Evolutionary conservation across 148 eudicot genomes (phyloP).

Genomic region (Amaranthus hypochondriacus): DNA sequence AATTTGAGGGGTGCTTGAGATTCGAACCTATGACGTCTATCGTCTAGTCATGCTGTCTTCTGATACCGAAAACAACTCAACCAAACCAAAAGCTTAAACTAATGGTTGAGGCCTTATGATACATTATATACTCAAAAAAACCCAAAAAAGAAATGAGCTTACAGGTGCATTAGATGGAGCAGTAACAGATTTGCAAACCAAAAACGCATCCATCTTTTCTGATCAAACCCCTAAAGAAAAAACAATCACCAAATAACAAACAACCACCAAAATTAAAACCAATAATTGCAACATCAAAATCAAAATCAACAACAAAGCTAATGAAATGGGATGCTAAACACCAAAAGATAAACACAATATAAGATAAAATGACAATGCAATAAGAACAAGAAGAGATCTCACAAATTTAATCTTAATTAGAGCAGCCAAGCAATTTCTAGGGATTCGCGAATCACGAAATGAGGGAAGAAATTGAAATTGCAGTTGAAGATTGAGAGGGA

Average conservation of each 20-base stretch:
- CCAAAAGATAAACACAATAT: neutral
- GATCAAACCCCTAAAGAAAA: slow-evolving; percentile 8
- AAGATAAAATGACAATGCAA: neutral
- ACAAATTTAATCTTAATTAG: neutral
- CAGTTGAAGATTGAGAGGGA: neutral
- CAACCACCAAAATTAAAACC: neutral
- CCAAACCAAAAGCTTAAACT: neutral
- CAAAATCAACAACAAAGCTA: neutral
- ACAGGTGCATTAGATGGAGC: slow-evolving; percentile 22
- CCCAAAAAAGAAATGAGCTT: neutral
- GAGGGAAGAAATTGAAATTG: neutral
- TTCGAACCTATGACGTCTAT: no score
- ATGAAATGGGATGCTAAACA: neutral
- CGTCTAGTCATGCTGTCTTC: no score
- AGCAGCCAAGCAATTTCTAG: neutral
- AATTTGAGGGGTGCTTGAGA: no score
- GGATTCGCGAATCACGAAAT: no score
- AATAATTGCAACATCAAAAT: neutral
- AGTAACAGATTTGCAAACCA: slow-evolving; percentile 29
- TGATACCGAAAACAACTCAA: neutral
- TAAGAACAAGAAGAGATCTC: neutral
- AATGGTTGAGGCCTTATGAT: neutral
- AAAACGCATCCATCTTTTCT: slow-evolving; percentile 26
- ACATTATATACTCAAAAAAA: neutral
- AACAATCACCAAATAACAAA: neutral